These are phyloP conservation scores for Areca catechu DNA, from an alignment of 176 grass and related monocot genomes.

Conservation along the genomic window DNA sequence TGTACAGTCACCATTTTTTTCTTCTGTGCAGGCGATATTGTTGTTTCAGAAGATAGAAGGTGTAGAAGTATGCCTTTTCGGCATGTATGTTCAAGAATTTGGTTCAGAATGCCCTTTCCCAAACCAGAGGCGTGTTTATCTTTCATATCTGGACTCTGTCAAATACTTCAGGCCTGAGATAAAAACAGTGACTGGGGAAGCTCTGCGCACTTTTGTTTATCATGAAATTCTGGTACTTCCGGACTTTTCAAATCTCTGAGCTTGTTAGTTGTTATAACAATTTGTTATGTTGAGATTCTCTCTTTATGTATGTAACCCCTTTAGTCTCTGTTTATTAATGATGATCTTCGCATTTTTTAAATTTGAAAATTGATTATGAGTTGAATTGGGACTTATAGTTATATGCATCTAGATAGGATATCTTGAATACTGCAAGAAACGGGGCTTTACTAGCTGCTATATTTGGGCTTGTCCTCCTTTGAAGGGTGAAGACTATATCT, in stretches of 20 bases:
- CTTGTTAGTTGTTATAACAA: too few relatives aligned
- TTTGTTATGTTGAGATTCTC: too few relatives aligned
- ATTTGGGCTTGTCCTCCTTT: slow-evolving; percentile 99
- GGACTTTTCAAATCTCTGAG: background rate
- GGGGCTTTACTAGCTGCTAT: slow-evolving; percentile 99
- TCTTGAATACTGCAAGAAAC: slow-evolving; percentile 99
- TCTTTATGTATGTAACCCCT: too few relatives aligned
- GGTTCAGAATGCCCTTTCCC: slow-evolving; percentile 81
- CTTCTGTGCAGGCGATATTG: slow-evolving; percentile 70
- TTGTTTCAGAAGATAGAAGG: slow-evolving; percentile 99
- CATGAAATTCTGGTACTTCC: slow-evolving; percentile 94
- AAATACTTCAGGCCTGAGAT: slow-evolving; percentile 98
- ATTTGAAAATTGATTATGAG: slow-evolving; percentile 6
- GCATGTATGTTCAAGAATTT: slow-evolving; percentile 99
- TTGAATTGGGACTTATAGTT: slow-evolving; percentile 16
- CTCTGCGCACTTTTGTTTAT: slow-evolving; percentile 86
- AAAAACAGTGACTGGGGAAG: slow-evolving; percentile 67
- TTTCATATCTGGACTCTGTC: slow-evolving; percentile 98
- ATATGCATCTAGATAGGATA: slow-evolving; percentile 83
- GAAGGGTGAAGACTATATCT: slow-evolving; percentile 99
- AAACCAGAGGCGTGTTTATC: slow-evolving; percentile 87
- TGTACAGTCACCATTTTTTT: slow-evolving; percentile 9
- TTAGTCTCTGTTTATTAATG: background rate
- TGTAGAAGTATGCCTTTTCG: slow-evolving; percentile 98
- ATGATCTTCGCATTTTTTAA: background rate